Evolutionary conservation across 1,284 basidiomycete genomes (phyloP), one percentile per base, ranked within the genome.

Genomic region (Fomitiporia mediterranea): DNA sequence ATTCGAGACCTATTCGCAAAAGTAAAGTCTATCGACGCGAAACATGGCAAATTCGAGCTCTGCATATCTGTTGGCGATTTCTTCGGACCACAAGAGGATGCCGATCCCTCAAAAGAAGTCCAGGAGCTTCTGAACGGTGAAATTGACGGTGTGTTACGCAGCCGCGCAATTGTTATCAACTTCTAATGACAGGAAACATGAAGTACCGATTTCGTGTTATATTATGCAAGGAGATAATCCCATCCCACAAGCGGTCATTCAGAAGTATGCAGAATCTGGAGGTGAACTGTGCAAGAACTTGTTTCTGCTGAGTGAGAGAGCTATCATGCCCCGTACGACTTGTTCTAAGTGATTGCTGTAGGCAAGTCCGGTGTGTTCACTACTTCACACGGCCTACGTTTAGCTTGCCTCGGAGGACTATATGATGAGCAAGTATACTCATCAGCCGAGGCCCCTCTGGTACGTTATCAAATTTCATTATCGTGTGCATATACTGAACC

Each of bases 41-140:
- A 98, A 70, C 91, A 98, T 71, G 95, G 95, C 55, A 93, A 92
- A 64, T 99, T 99, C 67, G 87, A 94, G 64, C 81, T 94, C 35
- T 83, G 90, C 17, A 78, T 99, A 43, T 89, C 94, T 62, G 75
- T 83, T 2, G 95, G 96, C 4, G 94, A 99, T 72, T 89, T 98
- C 69, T 99, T 99, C 72, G 86, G 84, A 3, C 78, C 78, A 7
- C 75, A 74, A 59, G 76, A 76, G 51, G 71, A 66, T 11, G 74
- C 77, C 30, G 65, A 75, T 1, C 68, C 65, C 13, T 75, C 82
- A 40, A 69, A 72, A 34, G 83, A 93, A 55, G 66, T 81, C 11
- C 67, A 68, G 4, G 76, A 83, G 60, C 69, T 96, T 28, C 66
- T 96, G 50, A 72, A 78, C 2, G 91, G 85, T 1, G 71, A 76